Percentiles rank a stretch among this genome's conserved stretches.
phyloP scores from a whole-genome alignment of 1,284 basidiomycete genomes.

The Kwoniella shivajii region DNA sequence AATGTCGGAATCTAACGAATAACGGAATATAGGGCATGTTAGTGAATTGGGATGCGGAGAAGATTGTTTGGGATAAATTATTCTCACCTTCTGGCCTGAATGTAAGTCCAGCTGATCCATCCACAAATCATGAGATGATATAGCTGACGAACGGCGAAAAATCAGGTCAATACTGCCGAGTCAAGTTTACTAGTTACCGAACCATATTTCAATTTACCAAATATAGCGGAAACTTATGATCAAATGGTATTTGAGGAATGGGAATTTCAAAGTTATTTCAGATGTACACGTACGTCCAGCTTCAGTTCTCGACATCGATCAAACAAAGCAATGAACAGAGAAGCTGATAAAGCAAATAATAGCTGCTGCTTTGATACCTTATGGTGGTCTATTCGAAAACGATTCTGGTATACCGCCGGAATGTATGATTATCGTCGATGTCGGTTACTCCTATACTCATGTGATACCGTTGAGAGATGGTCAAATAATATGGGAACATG shows the following conservation, averaged over 20 bases:
- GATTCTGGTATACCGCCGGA: slow-evolving; percentile 63
- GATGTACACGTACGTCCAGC: slow-evolving; percentile 70
- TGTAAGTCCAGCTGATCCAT: slow-evolving; percentile 56
- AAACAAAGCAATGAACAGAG: not conserved
- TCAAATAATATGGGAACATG: slow-evolving; percentile 72
- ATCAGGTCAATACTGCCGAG: slow-evolving; percentile 69
- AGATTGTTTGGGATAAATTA: slow-evolving; percentile 83
- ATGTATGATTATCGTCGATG: slow-evolving; percentile 80
- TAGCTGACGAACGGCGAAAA: not conserved
- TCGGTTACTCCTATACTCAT: slow-evolving; percentile 91
- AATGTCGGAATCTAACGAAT: slow-evolving; percentile 18
- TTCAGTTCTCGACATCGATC: not conserved
- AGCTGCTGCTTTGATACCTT: slow-evolving; percentile 77
- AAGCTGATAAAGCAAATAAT: not conserved
- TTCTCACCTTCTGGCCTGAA: slow-evolving; percentile 71
- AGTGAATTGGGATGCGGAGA: slow-evolving; percentile 89
- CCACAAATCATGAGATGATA: too few species aligned
- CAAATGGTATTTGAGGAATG: slow-evolving; percentile 96
- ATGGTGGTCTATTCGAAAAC: slow-evolving; percentile 65
- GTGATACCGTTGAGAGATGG: slow-evolving; percentile 80
- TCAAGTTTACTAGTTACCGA: slow-evolving; percentile 83
- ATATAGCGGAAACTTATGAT: slow-evolving; percentile 87
- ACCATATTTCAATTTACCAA: slow-evolving; percentile 88
- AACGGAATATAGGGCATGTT: slow-evolving; percentile 70
- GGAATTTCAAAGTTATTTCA: slow-evolving; percentile 80